Evolutionary conservation across 257 asterid genomes (phyloP).

Genomic region (Nicotiana paniculata): DNA sequence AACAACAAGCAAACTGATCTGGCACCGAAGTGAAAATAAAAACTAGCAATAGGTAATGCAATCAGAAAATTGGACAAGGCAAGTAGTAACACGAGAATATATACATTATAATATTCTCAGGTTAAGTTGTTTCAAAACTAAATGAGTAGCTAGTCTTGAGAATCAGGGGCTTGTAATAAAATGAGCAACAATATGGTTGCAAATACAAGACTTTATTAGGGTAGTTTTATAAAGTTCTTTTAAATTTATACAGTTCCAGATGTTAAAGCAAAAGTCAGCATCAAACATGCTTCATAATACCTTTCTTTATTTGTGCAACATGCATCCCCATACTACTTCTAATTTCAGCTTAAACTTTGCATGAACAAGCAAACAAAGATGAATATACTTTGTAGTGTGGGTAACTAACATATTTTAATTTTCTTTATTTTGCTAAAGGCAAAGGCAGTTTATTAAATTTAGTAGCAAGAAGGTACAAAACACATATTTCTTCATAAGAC

Average conservation of each 20-base stretch:
- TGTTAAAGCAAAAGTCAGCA: background rate
- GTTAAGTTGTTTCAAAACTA: background rate
- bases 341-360: background rate
- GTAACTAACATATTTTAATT: background rate
- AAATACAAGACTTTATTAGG: background rate
- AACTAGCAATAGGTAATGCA: no score
- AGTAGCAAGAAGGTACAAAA: no score
- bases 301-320: background rate
- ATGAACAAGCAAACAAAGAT: background rate
- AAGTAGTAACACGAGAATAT: background rate
- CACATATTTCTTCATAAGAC: background rate
- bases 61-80: no score
- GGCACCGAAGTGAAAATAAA: no score
- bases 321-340: background rate
- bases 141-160: background rate
- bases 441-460: no score
- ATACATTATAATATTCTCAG: background rate
- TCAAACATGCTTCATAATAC: background rate
- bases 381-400: background rate
- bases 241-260: background rate
- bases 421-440: no score
- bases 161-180: background rate
- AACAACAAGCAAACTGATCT: no score
- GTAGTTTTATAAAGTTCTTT: background rate
- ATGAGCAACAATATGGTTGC: background rate